Evolutionary conservation across 495 filamentous ascomycete species (phyloP), one percentile per base, ranked within the genome.

Genomic region (Extremus antarcticus): DNA sequence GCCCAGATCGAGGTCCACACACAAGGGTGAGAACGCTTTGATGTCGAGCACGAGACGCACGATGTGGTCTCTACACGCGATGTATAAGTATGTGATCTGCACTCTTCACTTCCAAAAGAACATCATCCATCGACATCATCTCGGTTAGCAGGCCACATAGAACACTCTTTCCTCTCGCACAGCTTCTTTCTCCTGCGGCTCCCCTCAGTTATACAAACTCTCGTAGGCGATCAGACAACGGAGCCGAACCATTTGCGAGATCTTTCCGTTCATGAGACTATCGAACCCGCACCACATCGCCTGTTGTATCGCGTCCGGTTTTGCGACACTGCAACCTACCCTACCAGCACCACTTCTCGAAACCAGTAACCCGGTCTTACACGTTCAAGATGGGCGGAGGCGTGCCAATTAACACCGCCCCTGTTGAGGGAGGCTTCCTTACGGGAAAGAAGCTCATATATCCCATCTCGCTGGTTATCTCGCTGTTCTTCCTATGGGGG

Each of bases 401-500:
- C 43, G 48, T 63, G 15, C 60, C 60, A 2, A 59, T 59, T 11
- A 51, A 51, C 29, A 41, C 49, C 8, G 46, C 56, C 0, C 49
- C 60, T 16, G 50, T 62, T 13, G 23, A 51, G 32, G 60, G 60
- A 11, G 60, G 60, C 52, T 62, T 51, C 53, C 56, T 62, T 15
- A 59, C 56, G 7, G 60, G 60, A 8, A 43, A 43, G 23, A 46
- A 22, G 24, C 56, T 63, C 39, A 63, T 83, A 41, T 68, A 73
- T 16, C 81, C 80, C 0, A 70, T 78, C 20, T 73, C 74, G 24
- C 67, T 88, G 32, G 82, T 86, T 47, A 89, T 84, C 8, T 73
- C 88, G 51, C 73, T 91, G 2, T 91, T 90, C 70, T 90, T 94
- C 68, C 74, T 92, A 7, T 90, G 85, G 88, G 87, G 89, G 0